Evolutionary conservation across 1,139 yeast species (phyloP), one percentile per base, ranked within the genome.

Genomic region (Meyerozyma athensensis): DNA sequence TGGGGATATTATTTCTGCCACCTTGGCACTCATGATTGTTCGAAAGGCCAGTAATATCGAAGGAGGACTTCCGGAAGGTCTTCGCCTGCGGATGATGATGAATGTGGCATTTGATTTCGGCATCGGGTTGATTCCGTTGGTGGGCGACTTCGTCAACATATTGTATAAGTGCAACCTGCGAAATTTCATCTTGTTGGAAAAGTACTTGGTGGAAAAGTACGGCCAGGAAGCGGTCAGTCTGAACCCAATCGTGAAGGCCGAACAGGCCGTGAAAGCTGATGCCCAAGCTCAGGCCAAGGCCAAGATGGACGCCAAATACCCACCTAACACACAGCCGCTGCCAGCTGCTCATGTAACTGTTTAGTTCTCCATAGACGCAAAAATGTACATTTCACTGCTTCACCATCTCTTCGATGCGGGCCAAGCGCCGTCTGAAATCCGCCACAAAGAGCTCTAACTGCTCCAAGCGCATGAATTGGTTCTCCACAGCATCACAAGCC

Each of bases 101-200:
- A 85, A 86, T 49, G 72, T 84, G 9, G 56, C 66, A 10, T 53
- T 83, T 37, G 95, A 86, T 55, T 84, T 83, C 50, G 69, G 71
- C 1, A 61, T 86, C 37, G 89, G 92, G 0, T 61, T 86, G 49
- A 74, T 83, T 32, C 95, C 95, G 2, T 44, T 85, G 30, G 76
- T 85, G 13, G 95, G 95, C 8, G 86, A 77, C 48, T 58, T 83
- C 33, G 68, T 81, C 39, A 79, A 78, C 44, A 77, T 86, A 19
- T 64, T 80, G 38, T 86, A 82, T 61, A 81, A 84, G 61, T 79
- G 89, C 39, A 84, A 84, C 49, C 81, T 86, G 22, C 63, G 95
- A 43, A 86, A 86, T 54, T 79, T 81, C 36, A 63, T 83, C 30
- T 48, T 82, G 35, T 58, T 84, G 48, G 90, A 85, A 53, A 68